phyloP scores from a whole-genome alignment of 163 green algal species.

The Scenedesmus sp. region DNA sequence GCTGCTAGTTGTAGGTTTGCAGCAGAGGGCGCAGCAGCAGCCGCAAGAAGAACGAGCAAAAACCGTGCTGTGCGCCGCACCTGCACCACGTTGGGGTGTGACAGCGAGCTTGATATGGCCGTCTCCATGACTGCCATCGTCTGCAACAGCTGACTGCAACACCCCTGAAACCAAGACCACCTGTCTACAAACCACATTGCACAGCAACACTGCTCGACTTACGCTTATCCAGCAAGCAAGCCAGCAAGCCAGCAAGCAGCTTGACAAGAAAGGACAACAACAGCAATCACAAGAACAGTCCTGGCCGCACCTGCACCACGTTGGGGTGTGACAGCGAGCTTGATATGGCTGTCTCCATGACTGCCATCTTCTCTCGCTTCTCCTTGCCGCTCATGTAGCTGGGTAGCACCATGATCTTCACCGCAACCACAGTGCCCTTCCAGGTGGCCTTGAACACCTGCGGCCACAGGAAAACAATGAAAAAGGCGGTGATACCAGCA shows the following conservation, averaged over 20 bases:
- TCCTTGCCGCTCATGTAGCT: slow-evolving; percentile 64
- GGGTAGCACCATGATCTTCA: slow-evolving; percentile 71
- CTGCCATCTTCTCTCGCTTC: slow-evolving; percentile 67
- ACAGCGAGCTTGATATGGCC: slow-evolving; percentile 52
- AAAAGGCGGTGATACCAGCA: too few species aligned
- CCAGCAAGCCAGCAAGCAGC: not conserved
- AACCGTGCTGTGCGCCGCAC: not conserved
- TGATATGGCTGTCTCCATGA: slow-evolving; percentile 68
- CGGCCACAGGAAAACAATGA: not conserved
- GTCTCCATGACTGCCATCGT: slow-evolving; percentile 67
- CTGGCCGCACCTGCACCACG: slow-evolving; percentile 47
- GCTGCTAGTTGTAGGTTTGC: too few species aligned
- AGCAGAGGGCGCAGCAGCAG: too few species aligned
- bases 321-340: slow-evolving; percentile 54
- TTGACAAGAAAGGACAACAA: too few species aligned
- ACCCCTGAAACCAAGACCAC: slow-evolving; percentile 44
- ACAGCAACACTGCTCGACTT: not conserved
- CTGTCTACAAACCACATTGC: too few species aligned
- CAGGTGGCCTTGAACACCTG: slow-evolving; percentile 67
- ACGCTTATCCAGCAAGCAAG: not conserved
- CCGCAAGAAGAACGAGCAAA: too few species aligned
- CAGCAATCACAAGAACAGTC: too few species aligned
- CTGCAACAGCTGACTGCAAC: slow-evolving; percentile 52
- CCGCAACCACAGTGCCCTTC: slow-evolving; percentile 63
- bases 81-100: slow-evolving; percentile 60